Percentiles rank a stretch among this genome's conserved stretches.
Conservation (phyloP, 1,139 yeast genomes). For the Hyphopichia fennica region DNA sequence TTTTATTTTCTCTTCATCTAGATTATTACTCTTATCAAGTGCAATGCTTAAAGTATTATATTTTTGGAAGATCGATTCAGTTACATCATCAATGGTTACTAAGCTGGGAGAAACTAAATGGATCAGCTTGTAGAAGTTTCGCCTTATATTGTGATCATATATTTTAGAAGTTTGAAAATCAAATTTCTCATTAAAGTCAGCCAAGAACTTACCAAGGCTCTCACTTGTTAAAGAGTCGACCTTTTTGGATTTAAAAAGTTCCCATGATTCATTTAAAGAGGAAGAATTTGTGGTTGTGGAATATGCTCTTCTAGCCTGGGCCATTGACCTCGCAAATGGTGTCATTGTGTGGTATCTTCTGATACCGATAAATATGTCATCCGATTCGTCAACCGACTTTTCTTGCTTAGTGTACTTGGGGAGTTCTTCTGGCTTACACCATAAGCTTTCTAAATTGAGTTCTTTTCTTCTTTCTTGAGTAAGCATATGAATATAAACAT, state of each 20-base stretch:
- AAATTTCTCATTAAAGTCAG: not conserved
- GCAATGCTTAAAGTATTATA: slow-evolving; percentile 22
- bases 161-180: not conserved
- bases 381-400: slow-evolving; percentile 18
- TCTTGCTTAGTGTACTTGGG: slow-evolving; percentile 17
- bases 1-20: slow-evolving; percentile 18
- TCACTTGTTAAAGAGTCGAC: not conserved
- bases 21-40: slow-evolving; percentile 10
- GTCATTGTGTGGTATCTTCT: slow-evolving; percentile 42
- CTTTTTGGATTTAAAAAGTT: not conserved
- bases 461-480: slow-evolving; percentile 67
- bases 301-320: not conserved
- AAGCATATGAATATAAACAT: slow-evolving; percentile 67
- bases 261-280: too few relatives aligned
- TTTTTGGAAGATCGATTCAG: slow-evolving; percentile 25
- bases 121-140: slow-evolving; percentile 36
- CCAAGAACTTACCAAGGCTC: not conserved
- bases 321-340: slow-evolving; percentile 12
- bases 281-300: too few relatives aligned
- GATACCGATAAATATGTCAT: slow-evolving; percentile 51
- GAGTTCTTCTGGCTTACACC: slow-evolving; percentile 51
- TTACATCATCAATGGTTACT: slow-evolving; percentile 26
- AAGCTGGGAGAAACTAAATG: slow-evolving; percentile 36
- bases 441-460: slow-evolving; percentile 68
- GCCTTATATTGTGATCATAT: slow-evolving; percentile 32